A percentile compares a stretch with the other conserved stretches of the same genome.
Conservation (phyloP, 176 grass and related monocot species). For the Alopecurus myosuroides region DNA sequence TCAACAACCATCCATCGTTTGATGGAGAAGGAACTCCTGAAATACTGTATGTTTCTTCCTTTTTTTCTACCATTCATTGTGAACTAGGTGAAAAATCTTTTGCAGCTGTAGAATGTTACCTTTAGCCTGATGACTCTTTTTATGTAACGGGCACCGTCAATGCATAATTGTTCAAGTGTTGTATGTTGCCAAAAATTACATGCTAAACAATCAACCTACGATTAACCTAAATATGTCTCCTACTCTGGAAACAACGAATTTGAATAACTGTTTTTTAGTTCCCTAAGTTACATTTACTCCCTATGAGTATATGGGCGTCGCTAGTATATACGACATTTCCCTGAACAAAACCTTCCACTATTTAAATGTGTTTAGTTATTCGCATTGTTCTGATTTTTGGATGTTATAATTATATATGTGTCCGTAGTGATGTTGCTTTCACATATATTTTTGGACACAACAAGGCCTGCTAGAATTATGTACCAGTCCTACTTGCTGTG, state of each 20-base stretch:
- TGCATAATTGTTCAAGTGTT: background rate
- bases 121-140: background rate
- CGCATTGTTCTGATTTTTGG: background rate
- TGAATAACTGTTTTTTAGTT: background rate
- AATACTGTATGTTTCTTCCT: constrained; percentile 39
- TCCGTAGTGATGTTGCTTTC: background rate
- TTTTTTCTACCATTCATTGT: background rate
- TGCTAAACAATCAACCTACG: background rate
- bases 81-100: background rate
- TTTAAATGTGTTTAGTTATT: background rate
- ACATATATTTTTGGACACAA: background rate
- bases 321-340: background rate
- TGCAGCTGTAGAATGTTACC: background rate
- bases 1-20: constrained; percentile 44
- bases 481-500: background rate
- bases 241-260: background rate
- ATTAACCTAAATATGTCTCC: background rate
- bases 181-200: background rate
- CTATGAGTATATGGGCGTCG: background rate
- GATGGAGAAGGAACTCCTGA: constrained; percentile 42
- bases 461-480: constrained; percentile 12
- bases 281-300: background rate
- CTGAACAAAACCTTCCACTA: background rate
- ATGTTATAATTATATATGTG: background rate
- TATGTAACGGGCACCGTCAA: background rate